A percentile compares a stretch with the other conserved stretches of the same genome.
These are phyloP conservation scores for Croton laevigatus DNA, from an alignment of 441 rosid genomes.

Conservation along the genomic window DNA sequence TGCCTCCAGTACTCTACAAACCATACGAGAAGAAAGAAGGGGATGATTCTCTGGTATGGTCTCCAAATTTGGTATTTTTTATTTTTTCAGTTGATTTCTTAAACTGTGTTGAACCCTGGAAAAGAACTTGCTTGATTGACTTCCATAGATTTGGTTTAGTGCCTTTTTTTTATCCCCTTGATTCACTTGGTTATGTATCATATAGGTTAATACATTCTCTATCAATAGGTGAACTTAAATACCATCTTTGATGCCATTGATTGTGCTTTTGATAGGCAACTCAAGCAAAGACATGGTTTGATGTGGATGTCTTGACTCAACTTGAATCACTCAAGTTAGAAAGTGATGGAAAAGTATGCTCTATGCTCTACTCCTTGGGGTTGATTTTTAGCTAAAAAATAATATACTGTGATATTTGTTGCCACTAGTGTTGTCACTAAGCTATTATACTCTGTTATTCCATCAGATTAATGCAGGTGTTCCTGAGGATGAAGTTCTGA, in stretches of 20 bases:
- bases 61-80: slow-evolving; percentile 9
- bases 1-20: slow-evolving; percentile 73
- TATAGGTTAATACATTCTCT: slow-evolving; percentile 2
- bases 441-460: slow-evolving; percentile 18
- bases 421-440: slow-evolving; percentile 23
- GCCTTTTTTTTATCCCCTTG: neutral
- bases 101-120: neutral
- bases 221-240: neutral
- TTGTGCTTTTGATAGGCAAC: slow-evolving; percentile 42
- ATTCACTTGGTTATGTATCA: neutral
- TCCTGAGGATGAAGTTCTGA: slow-evolving; percentile 45
- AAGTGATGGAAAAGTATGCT: slow-evolving; percentile 55
- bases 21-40: slow-evolving; percentile 56
- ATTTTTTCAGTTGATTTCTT: neutral
- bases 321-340: slow-evolving; percentile 70
- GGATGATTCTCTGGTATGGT: slow-evolving; percentile 55
- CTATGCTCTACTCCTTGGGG: slow-evolving; percentile 25
- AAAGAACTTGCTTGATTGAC: slow-evolving; percentile 6
- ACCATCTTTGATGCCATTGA: slow-evolving; percentile 14
- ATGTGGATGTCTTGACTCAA: slow-evolving; percentile 68
- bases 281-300: slow-evolving; percentile 79
- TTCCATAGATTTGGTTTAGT: neutral
- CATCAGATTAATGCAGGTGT: slow-evolving; percentile 52
- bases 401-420: slow-evolving; percentile 15
- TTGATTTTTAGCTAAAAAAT: slow-evolving; percentile 17